These are phyloP conservation scores for Umbilicus rupestris DNA, from an alignment of 164 flowering plant genomes.

Conservation along the genomic window DNA sequence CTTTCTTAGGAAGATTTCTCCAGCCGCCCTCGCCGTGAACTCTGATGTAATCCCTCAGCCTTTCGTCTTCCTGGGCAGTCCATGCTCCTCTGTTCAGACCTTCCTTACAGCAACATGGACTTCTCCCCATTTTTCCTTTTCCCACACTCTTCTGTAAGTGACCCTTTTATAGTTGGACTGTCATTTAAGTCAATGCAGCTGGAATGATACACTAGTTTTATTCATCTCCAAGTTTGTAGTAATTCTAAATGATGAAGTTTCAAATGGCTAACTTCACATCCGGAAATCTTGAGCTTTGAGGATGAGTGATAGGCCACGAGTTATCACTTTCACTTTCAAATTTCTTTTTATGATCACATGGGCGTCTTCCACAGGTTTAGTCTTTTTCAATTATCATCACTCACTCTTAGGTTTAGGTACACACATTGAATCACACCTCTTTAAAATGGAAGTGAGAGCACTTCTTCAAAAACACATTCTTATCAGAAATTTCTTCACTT, in stretches of 20 bases:
- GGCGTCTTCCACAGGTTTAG: not conserved
- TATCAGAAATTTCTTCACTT: no score
- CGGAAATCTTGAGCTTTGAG: not conserved
- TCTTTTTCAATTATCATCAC: not conserved
- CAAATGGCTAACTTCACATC: no score
- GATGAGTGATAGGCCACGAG: not conserved
- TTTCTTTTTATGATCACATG: no score
- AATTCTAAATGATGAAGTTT: no score
- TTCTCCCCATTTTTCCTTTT: conserved; percentile 7
- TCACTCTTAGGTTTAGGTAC: not conserved
- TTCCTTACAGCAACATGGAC: conserved; percentile 11
- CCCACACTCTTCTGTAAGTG: not conserved
- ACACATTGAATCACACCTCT: not conserved
- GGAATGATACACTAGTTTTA: not conserved
- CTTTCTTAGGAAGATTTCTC: conserved; percentile 13
- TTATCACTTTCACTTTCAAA: not conserved
- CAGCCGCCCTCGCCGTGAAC: conserved; percentile 11
- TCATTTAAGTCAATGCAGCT: not conserved
- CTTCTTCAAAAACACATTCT: not conserved
- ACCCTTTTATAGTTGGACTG: conserved; percentile 3
- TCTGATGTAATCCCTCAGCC: conserved; percentile 5
- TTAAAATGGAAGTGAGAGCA: not conserved
- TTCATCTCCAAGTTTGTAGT: no score
- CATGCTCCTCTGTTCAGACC: conserved; percentile 15
- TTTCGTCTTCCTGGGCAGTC: conserved; percentile 9